Percentiles rank a stretch among this genome's conserved stretches.
These are phyloP conservation scores for Hypoxylon rickii DNA, from an alignment of 495 filamentous ascomycete species.

Conservation along the genomic window DNA sequence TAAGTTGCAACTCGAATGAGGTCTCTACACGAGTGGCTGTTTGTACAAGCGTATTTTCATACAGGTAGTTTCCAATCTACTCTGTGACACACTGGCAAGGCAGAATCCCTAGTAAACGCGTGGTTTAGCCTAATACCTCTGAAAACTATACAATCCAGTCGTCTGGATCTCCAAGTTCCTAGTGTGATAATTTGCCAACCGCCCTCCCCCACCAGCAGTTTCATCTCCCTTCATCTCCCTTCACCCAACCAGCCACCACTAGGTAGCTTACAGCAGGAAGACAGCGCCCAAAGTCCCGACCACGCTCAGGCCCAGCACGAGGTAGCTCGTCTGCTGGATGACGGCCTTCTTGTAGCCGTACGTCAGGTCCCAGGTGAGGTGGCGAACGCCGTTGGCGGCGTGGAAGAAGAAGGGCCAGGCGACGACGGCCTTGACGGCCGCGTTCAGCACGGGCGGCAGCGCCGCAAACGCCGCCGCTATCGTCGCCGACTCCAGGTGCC, in stretches of 20 bases:
- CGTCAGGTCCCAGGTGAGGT: conserved; percentile 85
- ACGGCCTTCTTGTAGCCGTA: conserved; percentile 66
- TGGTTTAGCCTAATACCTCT: no score
- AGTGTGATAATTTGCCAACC: background rate
- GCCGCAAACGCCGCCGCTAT: conserved; percentile 78
- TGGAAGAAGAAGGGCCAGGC: conserved; percentile 91
- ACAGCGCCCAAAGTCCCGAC: conserved; percentile 65
- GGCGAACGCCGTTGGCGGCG: conserved; percentile 82
- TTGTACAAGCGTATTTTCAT: no score
- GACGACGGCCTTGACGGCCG: conserved; percentile 69
- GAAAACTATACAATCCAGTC: no score
- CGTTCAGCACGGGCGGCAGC: conserved; percentile 70
- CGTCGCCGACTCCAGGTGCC: conserved; percentile 80
- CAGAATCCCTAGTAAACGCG: no score
- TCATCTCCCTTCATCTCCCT: no score
- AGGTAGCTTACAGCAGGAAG: conserved; percentile 42
- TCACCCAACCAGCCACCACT: background rate
- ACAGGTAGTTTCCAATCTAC: no score
- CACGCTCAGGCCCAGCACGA: conserved; percentile 69
- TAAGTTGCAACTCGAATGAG: no score
- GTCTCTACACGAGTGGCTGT: no score
- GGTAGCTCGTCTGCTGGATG: conserved; percentile 77
- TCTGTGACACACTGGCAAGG: no score
- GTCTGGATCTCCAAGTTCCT: background rate
- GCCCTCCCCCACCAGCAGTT: no score